phyloP scores from a whole-genome alignment of 805 yeast genomes.

The Candida schatavii region DNA sequence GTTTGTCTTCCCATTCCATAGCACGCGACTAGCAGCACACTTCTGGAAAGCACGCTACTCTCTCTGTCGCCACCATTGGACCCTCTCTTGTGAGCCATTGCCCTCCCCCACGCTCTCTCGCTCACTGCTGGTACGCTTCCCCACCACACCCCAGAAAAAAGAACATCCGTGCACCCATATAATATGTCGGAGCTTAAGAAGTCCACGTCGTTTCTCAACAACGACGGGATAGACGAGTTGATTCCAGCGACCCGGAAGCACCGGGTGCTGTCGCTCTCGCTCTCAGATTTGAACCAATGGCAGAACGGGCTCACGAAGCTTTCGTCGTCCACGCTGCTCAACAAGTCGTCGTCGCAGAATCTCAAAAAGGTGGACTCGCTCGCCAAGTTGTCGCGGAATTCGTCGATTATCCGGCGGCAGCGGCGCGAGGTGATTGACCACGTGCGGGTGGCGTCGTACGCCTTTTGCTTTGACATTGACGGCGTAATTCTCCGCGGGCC shows the following conservation, averaged over 20 bases:
- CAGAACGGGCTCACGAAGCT: constrained; percentile 44
- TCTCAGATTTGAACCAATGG: constrained; percentile 68
- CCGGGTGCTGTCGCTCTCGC: constrained; percentile 62
- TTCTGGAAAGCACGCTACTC: too few species aligned
- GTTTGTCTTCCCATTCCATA: too few species aligned
- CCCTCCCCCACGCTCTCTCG: too few species aligned
- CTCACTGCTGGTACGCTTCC: too few species aligned
- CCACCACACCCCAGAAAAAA: background rate
- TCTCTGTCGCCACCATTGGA: too few species aligned
- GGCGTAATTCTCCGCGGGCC: constrained; percentile 89
- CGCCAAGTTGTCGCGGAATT: constrained; percentile 45
- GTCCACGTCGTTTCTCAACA: constrained; percentile 59
- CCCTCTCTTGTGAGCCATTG: too few species aligned
- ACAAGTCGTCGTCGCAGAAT: constrained; percentile 32
- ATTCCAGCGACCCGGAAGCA: constrained; percentile 61
- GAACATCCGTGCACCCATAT: too few species aligned
- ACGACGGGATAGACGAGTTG: constrained; percentile 69
- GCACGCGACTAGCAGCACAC: too few species aligned
- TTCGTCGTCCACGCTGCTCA: constrained; percentile 33
- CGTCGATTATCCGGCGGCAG: constrained; percentile 44
- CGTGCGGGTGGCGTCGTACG: constrained; percentile 72
- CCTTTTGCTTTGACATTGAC: constrained; percentile 91
- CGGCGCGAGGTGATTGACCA: constrained; percentile 61
- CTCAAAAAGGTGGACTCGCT: constrained; percentile 43
- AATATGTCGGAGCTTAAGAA: constrained; percentile 13